phyloP scores from a whole-genome alignment of 2,329 filamentous ascomycete species.

The Biscogniauxia sp. region DNA sequence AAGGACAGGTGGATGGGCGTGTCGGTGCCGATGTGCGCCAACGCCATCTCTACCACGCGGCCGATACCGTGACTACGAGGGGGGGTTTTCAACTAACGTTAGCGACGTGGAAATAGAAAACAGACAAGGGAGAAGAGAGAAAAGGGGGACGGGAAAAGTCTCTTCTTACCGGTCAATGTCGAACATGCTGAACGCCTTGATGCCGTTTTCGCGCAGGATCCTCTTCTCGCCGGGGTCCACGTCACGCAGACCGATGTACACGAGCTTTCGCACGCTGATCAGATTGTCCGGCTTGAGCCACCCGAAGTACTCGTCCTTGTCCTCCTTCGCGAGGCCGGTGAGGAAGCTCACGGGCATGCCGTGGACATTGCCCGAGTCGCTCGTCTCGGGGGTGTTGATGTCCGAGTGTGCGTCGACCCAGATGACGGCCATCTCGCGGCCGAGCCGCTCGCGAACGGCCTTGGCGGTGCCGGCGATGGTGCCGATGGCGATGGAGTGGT shows the following conservation, averaged over 20 bases:
- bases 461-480: constrained; percentile 84
- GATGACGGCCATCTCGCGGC: constrained; percentile 85
- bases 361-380: constrained; percentile 89
- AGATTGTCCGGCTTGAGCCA: constrained; percentile 77
- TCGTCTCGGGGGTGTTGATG: constrained; percentile 94
- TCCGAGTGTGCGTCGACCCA: constrained; percentile 99
- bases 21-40: constrained; percentile 89
- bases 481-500: constrained; percentile 95
- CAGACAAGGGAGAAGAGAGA: not conserved
- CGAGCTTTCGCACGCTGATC: constrained; percentile 75
- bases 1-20: constrained; percentile 97
- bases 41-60: constrained; percentile 95
- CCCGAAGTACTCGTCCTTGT: constrained; percentile 77
- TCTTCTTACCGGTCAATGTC: constrained; percentile 80
- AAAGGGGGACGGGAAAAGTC: not conserved
- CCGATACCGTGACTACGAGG: constrained; percentile 88
- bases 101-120: not conserved
- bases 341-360: constrained; percentile 96
- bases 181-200: constrained; percentile 98
- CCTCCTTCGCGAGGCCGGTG: constrained; percentile 77
- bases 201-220: constrained; percentile 81
- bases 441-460: constrained; percentile 79
- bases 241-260: constrained; percentile 94
- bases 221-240: constrained; percentile 93
- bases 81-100: not conserved